phyloP scores from a whole-genome alignment of 495 filamentous ascomycete species.

The Neurospora pannonica region DNA sequence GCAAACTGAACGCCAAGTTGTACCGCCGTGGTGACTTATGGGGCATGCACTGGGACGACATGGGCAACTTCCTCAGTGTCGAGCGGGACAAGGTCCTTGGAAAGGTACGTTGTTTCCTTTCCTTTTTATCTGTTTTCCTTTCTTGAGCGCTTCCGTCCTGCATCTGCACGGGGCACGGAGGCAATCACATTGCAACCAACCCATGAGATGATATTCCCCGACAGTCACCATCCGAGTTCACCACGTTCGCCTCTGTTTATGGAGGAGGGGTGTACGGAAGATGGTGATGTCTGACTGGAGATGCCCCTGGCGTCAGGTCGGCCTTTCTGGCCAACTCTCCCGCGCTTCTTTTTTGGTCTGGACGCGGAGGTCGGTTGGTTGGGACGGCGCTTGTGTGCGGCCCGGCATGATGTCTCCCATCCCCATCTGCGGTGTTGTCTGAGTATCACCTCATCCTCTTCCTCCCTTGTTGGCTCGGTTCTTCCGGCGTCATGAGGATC shows the following conservation, averaged over 20 bases:
- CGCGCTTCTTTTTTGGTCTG: background rate
- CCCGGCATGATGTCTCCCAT: background rate
- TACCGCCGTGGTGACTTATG: conserved; percentile 69
- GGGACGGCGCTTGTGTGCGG: background rate
- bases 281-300: background rate
- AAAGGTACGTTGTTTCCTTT: conserved; percentile 43
- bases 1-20: conserved; percentile 81
- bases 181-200: background rate
- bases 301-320: background rate
- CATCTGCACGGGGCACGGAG: background rate
- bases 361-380: background rate
- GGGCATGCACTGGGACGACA: conserved; percentile 74
- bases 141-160: background rate
- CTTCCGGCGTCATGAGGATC: background rate
- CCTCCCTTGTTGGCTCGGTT: background rate
- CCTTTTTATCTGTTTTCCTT: conserved; percentile 10
- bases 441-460: background rate
- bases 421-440: background rate
- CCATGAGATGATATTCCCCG: background rate
- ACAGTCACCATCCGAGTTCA: background rate
- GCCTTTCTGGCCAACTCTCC: background rate
- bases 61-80: conserved; percentile 74
- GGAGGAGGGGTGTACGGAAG: background rate
- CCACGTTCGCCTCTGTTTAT: background rate
- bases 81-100: conserved; percentile 81